Conservation (phyloP, 192 early-diverging fungal genomes). For the Mortierella claussenii region DNA sequence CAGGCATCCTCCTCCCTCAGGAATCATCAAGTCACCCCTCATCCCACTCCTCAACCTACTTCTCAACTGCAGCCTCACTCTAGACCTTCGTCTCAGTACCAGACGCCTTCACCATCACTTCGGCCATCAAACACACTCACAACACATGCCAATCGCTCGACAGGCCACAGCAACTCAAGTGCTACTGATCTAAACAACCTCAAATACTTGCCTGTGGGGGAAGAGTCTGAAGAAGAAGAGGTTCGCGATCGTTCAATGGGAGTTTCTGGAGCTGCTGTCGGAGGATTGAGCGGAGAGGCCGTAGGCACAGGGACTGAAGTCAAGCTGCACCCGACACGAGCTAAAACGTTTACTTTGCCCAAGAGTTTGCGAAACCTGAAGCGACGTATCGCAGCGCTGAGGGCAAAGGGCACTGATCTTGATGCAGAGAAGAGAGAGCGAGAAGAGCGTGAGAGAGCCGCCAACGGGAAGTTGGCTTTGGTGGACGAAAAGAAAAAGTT, state of each 20-base stretch:
- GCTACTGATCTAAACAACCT: constrained; percentile 20
- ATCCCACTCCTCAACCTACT: constrained; percentile 14
- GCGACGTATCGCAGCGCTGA: constrained; percentile 44
- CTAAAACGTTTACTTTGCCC: constrained; percentile 46
- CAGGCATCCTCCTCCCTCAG: background rate
- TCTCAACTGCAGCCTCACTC: constrained; percentile 16
- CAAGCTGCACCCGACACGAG: constrained; percentile 48
- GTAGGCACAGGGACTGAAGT: constrained; percentile 35
- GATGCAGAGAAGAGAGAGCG: constrained; percentile 45
- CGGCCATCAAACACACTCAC: constrained; percentile 16
- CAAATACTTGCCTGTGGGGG: constrained; percentile 30
- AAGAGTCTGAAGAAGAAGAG: constrained; percentile 39
- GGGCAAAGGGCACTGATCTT: constrained; percentile 49
- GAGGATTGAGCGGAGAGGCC: constrained; percentile 1
- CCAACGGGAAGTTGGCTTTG: constrained; percentile 1
- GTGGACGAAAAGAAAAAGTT: constrained; percentile 49
- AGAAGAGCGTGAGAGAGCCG: constrained; percentile 36
- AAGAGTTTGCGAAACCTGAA: constrained; percentile 46
- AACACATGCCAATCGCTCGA: background rate
- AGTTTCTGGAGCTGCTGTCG: constrained; percentile 7
- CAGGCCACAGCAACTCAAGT: constrained; percentile 12
- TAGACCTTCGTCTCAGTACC: background rate
- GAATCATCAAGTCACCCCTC: constrained; percentile 37
- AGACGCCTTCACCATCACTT: constrained; percentile 3
- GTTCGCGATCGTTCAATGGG: constrained; percentile 20